Evolutionary conservation across 129 eudicot species (phyloP).

Genomic region (Flaveria ramosissima): DNA sequence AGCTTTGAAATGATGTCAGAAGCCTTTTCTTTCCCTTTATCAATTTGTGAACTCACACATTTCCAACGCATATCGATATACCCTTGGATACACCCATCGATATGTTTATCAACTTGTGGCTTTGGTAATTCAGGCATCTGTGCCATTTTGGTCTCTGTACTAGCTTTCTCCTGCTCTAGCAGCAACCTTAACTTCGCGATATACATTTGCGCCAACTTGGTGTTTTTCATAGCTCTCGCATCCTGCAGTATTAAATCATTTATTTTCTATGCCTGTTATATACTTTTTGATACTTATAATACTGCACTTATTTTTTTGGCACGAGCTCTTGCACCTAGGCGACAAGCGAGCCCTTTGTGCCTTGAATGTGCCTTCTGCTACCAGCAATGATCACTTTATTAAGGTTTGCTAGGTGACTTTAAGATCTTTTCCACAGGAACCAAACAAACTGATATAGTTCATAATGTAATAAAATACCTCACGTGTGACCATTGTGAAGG

Average conservation of each 20-base stretch:
- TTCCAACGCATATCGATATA: neutral
- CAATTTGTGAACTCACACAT: neutral
- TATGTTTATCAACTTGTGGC: neutral
- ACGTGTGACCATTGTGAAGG: constrained; percentile 14
- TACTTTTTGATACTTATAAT: too few relatives aligned
- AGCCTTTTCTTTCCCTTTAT: neutral
- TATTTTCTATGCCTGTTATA: too few relatives aligned
- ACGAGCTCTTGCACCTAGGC: too few relatives aligned
- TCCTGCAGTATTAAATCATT: constrained; percentile 9
- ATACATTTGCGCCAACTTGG: neutral
- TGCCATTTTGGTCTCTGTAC: neutral
- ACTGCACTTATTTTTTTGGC: too few relatives aligned
- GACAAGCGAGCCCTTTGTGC: too few relatives aligned
- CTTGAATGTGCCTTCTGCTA: too few relatives aligned
- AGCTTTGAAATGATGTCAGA: neutral
- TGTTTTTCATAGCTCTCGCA: constrained; percentile 1
- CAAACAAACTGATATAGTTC: too few relatives aligned
- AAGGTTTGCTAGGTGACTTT: too few relatives aligned
- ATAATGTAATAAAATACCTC: neutral
- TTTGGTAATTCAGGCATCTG: neutral
- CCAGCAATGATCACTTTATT: too few relatives aligned
- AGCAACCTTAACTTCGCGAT: neutral
- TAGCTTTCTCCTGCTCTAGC: neutral
- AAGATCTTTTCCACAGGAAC: too few relatives aligned
- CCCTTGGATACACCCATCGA: neutral